Conservation (phyloP, 179 eudicot genomes). For the Spergularia azorica region DNA sequence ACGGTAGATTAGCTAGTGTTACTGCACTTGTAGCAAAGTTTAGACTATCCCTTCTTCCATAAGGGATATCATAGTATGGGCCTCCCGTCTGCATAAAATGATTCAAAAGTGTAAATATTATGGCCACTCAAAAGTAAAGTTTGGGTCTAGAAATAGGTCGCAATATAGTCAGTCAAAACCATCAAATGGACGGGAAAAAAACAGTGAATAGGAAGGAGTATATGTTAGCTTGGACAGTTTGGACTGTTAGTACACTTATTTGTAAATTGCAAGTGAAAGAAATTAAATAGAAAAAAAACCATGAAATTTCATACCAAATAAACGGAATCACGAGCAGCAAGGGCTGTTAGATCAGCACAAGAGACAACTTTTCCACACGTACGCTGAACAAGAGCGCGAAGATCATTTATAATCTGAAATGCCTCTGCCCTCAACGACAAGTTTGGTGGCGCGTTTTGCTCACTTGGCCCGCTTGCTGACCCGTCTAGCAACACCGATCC, state of each 20-base stretch:
- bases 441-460: slow-evolving; percentile 62
- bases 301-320: slow-evolving; percentile 40
- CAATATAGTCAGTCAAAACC: no score
- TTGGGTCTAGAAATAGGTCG: no score
- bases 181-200: no score
- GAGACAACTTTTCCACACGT: slow-evolving; percentile 61
- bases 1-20: slow-evolving; percentile 55
- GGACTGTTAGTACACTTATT: no score
- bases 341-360: slow-evolving; percentile 60
- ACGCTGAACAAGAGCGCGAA: slow-evolving; percentile 41
- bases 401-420: slow-evolving; percentile 53
- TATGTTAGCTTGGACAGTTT: no score
- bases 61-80: slow-evolving; percentile 55
- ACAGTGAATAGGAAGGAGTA: no score
- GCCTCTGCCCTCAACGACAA: slow-evolving; percentile 47
- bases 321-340: slow-evolving; percentile 80
- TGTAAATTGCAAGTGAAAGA: no score
- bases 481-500: slow-evolving; percentile 68
- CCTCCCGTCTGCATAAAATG: slow-evolving; percentile 58
- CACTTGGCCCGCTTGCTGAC: slow-evolving; percentile 63
- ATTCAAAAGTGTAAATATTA: background rate
- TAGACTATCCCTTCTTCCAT: slow-evolving; percentile 66
- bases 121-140: no score
- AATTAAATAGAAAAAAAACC: no score
- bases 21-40: slow-evolving; percentile 35